Evolutionary conservation across 2,329 filamentous ascomycete genomes (phyloP), one percentile per base, ranked within the genome.

Genomic region (Daldinia sp.): DNA sequence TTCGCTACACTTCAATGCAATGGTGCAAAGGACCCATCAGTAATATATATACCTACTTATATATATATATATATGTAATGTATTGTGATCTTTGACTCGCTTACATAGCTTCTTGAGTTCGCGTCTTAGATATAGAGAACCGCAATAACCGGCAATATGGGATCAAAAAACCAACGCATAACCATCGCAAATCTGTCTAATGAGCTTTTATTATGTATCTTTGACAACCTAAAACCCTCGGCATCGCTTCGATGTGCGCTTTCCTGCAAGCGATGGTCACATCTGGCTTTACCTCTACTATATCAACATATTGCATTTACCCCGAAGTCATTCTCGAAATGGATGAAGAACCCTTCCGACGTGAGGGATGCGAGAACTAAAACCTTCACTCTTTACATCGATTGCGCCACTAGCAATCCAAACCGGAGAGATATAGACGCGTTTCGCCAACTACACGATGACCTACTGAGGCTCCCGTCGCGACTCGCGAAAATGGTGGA

Each of bases 231-330:
- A 9, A 6, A 23, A 6, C 48, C 48, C 10, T 28, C 67, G 3
- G 37, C 51, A 5, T 37, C 67, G 7, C 15, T 35, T 35, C 39
- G 23, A 1, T 63, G 63, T 26, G 30, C 35, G 4, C 63, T 57
- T 7, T 60, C 59, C 48, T 69, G 63, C 51, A 63, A 42, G 26
- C 57, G 50, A 57, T 69, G 63, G 63, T 57, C 51, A 12, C 2
- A 6, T n/a, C 35, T 67, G 9, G 63, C 37, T 15, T 53, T 50
- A 26, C 26, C 67, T 12, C 50, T 67, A 13, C 57, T 64, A 13
- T 69, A 64, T 39, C 53, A 44, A 20, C 63, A 67, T 26, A 28
- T 64, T 2, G 46, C 18, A 12, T 51, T 70, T 10, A 56, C 28
- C 12, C 28, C 33, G 15, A 15, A 48, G 2, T 46, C 30, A 9